phyloP scores from a whole-genome alignment of 1,284 basidiomycete genomes.

The Cryptococcus sp. region DNA sequence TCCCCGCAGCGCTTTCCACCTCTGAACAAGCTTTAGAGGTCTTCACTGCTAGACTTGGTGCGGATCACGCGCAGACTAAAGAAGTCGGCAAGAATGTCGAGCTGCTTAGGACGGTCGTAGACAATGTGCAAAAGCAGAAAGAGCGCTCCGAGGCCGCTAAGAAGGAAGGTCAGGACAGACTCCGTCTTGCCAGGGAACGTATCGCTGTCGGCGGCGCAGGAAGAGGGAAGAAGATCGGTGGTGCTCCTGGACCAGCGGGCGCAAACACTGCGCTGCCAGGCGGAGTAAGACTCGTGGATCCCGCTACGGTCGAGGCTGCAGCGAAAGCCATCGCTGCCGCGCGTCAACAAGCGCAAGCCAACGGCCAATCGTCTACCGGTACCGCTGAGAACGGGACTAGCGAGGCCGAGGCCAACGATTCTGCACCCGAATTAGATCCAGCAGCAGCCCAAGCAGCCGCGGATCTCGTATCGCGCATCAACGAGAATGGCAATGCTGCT shows the following conservation, averaged over 20 bases:
- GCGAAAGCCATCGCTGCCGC: constrained; percentile 17
- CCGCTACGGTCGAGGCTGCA: constrained; percentile 11
- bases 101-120: constrained; percentile 49
- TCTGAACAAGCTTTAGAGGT: constrained; percentile 50
- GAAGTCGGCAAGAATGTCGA: constrained; percentile 55
- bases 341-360: constrained; percentile 13
- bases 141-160: constrained; percentile 44
- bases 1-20: constrained; percentile 49
- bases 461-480: too few species aligned
- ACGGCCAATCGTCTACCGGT: constrained; percentile 15
- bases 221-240: not conserved
- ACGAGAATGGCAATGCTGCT: too few species aligned
- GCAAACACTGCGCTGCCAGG: constrained; percentile 6
- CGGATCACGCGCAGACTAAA: constrained; percentile 52
- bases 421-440: too few species aligned
- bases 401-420: constrained; percentile 4
- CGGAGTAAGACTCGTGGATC: constrained; percentile 13
- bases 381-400: constrained; percentile 15
- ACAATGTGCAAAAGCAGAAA: constrained; percentile 49
- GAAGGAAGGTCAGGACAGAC: constrained; percentile 39
- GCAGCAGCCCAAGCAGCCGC: too few species aligned
- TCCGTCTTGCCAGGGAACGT: constrained; percentile 38
- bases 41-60: constrained; percentile 51
- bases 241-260: constrained; percentile 2
- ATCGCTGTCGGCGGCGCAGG: constrained; percentile 10